Percentiles rank a stretch among this genome's conserved stretches.
Evolutionary conservation across 2,329 filamentous ascomycete species (phyloP).

Genomic region (Ascosphaera apis): DNA sequence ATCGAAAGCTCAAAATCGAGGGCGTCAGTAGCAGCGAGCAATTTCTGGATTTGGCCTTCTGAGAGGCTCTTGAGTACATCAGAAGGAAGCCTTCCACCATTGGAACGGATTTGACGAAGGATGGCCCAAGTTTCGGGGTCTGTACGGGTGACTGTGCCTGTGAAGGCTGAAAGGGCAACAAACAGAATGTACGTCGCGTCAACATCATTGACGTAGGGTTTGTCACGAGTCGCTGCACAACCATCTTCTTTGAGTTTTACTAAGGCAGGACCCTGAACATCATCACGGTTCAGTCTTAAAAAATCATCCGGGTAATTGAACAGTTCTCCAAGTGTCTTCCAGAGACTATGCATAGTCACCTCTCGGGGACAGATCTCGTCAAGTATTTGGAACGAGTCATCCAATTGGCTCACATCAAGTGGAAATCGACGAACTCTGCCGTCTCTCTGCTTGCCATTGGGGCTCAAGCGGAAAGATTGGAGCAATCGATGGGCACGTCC

Average conservation of each 20-base stretch:
- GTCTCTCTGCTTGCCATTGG: slow-evolving; percentile 1
- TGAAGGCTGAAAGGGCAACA: slow-evolving; percentile 16
- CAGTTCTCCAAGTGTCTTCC: slow-evolving; percentile 17
- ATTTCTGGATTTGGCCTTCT: slow-evolving; percentile 9
- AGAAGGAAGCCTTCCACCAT: slow-evolving; percentile 17
- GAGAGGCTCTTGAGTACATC: slow-evolving; percentile 15
- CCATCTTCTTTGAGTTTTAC: neutral
- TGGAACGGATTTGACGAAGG: slow-evolving; percentile 20
- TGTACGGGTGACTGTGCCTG: slow-evolving; percentile 15
- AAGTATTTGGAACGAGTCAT: slow-evolving; percentile 14
- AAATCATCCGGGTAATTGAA: slow-evolving; percentile 18
- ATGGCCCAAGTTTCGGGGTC: slow-evolving; percentile 16
- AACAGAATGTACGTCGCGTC: slow-evolving; percentile 19
- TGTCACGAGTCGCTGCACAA: neutral
- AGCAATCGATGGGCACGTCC: slow-evolving; percentile 19
- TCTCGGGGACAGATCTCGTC: slow-evolving; percentile 18
- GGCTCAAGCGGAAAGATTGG: slow-evolving; percentile 15
- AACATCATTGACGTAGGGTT: slow-evolving; percentile 15
- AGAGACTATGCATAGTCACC: slow-evolving; percentile 19
- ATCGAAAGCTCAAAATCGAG: slow-evolving; percentile 29
- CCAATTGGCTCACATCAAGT: slow-evolving; percentile 10
- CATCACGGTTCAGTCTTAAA: slow-evolving; percentile 11
- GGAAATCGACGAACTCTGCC: slow-evolving; percentile 2
- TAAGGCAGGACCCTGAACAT: slow-evolving; percentile 7
- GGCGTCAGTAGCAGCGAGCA: slow-evolving; percentile 18